These are phyloP conservation scores for Phytophthora capsici DNA, from an alignment of 352 stramenopile species.

Conservation along the genomic window DNA sequence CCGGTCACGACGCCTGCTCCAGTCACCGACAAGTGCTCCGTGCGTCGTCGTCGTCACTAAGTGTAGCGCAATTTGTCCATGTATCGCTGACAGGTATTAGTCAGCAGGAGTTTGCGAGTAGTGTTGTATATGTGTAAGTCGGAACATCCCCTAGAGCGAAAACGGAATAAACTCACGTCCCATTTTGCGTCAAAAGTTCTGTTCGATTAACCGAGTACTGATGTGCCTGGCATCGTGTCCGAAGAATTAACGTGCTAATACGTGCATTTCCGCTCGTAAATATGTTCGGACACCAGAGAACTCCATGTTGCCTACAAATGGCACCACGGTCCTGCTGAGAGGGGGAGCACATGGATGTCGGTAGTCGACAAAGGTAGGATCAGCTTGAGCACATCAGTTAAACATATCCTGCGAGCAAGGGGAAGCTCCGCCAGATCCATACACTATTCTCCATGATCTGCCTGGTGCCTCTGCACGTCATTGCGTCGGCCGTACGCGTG, in stretches of 20 bases:
- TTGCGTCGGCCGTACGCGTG: neutral
- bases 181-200: constrained; percentile 22
- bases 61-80: constrained; percentile 9
- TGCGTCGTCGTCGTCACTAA: constrained; percentile 37
- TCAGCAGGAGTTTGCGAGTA: constrained; percentile 10
- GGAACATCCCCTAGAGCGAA: constrained; percentile 23
- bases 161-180: constrained; percentile 19
- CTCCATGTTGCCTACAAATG: neutral
- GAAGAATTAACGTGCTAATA: constrained; percentile 7
- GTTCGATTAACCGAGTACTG: neutral
- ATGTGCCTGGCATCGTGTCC: constrained; percentile 2
- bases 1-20: constrained; percentile 13
- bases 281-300: constrained; percentile 13
- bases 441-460: constrained; percentile 2
- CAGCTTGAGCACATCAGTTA: neutral
- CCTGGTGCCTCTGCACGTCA: constrained; percentile 6
- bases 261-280: constrained; percentile 6
- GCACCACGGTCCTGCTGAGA: constrained; percentile 5
- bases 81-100: constrained; percentile 12
- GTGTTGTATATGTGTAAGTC: constrained; percentile 30
- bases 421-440: constrained; percentile 1
- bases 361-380: constrained; percentile 9
- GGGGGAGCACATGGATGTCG: constrained; percentile 4
- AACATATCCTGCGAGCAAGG: neutral
- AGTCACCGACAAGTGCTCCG: constrained; percentile 38